Evolutionary conservation across 2,329 filamentous ascomycete species (phyloP).

Genomic region (Trichoderma koningiopsis): DNA sequence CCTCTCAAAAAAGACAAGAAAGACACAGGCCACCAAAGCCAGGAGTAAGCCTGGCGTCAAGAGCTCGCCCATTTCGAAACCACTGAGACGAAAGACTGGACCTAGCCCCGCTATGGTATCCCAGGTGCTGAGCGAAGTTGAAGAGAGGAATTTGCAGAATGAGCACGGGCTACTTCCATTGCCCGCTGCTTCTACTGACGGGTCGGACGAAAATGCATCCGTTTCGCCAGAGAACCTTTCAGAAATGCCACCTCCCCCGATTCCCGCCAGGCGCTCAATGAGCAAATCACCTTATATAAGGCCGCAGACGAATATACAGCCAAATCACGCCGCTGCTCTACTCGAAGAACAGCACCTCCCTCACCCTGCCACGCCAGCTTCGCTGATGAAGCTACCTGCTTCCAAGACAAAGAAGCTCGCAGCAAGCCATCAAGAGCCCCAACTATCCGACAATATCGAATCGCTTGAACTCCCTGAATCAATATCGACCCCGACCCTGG

Average conservation of each 20-base stretch:
- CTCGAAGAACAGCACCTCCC: conserved; percentile 39
- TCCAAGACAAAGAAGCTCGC: conserved; percentile 54
- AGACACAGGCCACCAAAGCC: conserved; percentile 55
- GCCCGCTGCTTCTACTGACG: conserved; percentile 50
- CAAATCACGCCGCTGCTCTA: neutral
- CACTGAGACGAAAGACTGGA: conserved; percentile 56
- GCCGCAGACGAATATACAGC: conserved; percentile 48
- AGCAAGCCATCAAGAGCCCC: conserved; percentile 44
- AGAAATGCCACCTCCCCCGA: conserved; percentile 68
- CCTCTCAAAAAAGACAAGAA: conserved; percentile 54
- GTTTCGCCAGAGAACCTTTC: conserved; percentile 65
- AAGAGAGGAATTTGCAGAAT: conserved; percentile 41
- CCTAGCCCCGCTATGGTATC: conserved; percentile 59
- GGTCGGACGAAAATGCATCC: conserved; percentile 65
- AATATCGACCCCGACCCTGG: conserved; percentile 38
- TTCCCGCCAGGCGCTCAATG: conserved; percentile 66
- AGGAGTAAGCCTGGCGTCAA: conserved; percentile 58
- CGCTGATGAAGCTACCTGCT: conserved; percentile 74
- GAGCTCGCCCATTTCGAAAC: conserved; percentile 73
- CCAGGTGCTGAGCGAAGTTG: conserved; percentile 57
- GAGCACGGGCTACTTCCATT: conserved; percentile 44
- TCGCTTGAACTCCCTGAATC: conserved; percentile 74
- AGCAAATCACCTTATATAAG: conserved; percentile 68
- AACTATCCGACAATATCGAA: conserved; percentile 57
- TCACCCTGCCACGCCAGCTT: conserved; percentile 81